A percentile compares a stretch with the other conserved stretches of the same genome.
Conservation (phyloP, 371 early-diverging fungal species). For the Choanephora cucurbitarum region DNA sequence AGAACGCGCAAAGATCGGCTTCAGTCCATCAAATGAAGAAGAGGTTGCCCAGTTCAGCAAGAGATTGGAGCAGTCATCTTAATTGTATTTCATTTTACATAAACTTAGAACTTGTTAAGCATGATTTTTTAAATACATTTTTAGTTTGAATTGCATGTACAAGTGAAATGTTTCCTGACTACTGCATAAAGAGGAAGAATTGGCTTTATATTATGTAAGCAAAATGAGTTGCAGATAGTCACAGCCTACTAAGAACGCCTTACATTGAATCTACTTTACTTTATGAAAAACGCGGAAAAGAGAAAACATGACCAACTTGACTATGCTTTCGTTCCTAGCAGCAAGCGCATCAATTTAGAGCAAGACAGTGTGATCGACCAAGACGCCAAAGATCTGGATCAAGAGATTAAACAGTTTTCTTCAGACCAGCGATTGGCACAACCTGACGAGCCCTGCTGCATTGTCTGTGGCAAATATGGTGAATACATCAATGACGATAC, state of each 20-base stretch:
- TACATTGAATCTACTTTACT: no score
- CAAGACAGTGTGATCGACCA: background rate
- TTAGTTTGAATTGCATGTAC: no score
- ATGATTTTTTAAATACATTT: no score
- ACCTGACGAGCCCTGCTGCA: conserved; percentile 46
- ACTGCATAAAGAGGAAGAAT: no score
- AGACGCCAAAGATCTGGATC: conserved; percentile 4
- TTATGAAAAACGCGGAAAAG: background rate
- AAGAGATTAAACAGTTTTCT: conserved; percentile 24
- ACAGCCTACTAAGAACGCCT: no score
- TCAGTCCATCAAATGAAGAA: conserved; percentile 64
- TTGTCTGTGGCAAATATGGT: conserved; percentile 57
- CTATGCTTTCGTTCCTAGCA: no score
- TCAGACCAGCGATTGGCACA: conserved; percentile 41
- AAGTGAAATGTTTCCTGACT: no score
- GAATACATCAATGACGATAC: conserved; percentile 54
- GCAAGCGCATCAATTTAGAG: background rate
- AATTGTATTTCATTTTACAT: conserved; percentile 3
- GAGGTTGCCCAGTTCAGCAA: conserved; percentile 53
- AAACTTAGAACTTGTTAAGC: no score
- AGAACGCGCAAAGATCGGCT: conserved; percentile 60
- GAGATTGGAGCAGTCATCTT: conserved; percentile 29
- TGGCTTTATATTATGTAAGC: no score
- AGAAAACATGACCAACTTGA: background rate
- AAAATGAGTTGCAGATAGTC: no score